phyloP scores from a whole-genome alignment of 1,284 basidiomycete genomes.

The Moniliophthora roreri region DNA sequence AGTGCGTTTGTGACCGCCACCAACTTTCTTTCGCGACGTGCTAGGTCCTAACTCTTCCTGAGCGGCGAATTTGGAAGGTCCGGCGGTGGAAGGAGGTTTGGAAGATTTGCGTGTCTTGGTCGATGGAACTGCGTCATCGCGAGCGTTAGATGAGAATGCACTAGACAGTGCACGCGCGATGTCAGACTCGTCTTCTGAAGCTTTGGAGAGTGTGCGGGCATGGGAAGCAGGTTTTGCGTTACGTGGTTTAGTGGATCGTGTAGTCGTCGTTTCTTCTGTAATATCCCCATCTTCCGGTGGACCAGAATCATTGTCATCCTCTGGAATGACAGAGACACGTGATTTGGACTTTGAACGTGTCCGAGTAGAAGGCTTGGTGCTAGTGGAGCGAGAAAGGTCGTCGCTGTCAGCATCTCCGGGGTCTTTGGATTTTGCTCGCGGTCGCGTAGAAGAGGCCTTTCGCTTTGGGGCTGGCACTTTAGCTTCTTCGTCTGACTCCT shows the following conservation, averaged over 20 bases:
- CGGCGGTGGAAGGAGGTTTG: neutral
- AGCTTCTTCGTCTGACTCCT: slow-evolving; percentile 17
- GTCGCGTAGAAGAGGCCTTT: slow-evolving; percentile 17
- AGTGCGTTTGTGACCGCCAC: slow-evolving; percentile 1
- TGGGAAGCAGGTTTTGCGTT: neutral
- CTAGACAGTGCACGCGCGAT: too few relatives aligned
- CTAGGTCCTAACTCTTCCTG: neutral
- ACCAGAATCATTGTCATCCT: slow-evolving; percentile 16
- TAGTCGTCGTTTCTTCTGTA: neutral
- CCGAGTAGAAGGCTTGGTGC: neutral
- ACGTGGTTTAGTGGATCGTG: neutral
- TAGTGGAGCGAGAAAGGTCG: neutral
- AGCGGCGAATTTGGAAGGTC: neutral
- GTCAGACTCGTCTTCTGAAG: too few relatives aligned
- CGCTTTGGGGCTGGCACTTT: slow-evolving; percentile 18
- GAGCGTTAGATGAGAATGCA: neutral
- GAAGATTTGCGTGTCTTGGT: slow-evolving; percentile 11
- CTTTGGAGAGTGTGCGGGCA: neutral
- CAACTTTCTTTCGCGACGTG: neutral
- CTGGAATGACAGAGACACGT: slow-evolving; percentile 15
- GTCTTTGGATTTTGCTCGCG: slow-evolving; percentile 11
- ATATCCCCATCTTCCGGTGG: slow-evolving; percentile 6
- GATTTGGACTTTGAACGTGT: slow-evolving; percentile 10
- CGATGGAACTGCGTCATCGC: neutral
- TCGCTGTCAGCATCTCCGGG: neutral